Conservation (phyloP, 2,329 filamentous ascomycete species). For the Anisogramma anomala region DNA sequence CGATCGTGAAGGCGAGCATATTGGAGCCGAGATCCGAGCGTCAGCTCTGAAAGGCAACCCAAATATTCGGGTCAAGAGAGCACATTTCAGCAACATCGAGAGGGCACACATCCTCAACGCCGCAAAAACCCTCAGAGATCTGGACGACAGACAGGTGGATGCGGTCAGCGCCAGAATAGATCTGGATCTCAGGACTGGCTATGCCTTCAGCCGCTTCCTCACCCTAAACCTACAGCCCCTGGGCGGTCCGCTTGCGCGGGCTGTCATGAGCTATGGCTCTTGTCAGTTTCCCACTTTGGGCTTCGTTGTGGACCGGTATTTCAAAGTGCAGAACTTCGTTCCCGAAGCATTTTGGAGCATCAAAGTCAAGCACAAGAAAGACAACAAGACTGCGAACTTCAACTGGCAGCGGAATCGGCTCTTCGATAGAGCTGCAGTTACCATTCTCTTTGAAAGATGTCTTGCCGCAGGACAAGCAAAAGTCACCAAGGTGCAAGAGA, state of each 20-base stretch:
- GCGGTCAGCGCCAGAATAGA: constrained; percentile 86
- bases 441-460: constrained; percentile 78
- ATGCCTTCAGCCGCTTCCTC: constrained; percentile 81
- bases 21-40: constrained; percentile 79
- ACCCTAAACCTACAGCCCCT: constrained; percentile 66
- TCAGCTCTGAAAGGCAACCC: constrained; percentile 66
- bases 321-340: constrained; percentile 85
- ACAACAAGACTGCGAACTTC: constrained; percentile 71
- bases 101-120: constrained; percentile 79
- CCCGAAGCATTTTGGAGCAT: constrained; percentile 91
- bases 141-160: constrained; percentile 78
- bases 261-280: constrained; percentile 79
- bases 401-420: constrained; percentile 71
- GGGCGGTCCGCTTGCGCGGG: constrained; percentile 52
- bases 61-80: constrained; percentile 68
- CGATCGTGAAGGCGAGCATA: constrained; percentile 93
- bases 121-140: constrained; percentile 59
- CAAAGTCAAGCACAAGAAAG: constrained; percentile 66
- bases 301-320: constrained; percentile 93
- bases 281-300: constrained; percentile 96
- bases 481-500: constrained; percentile 77
- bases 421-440: constrained; percentile 74
- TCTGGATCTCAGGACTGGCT: constrained; percentile 83
- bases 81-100: constrained; percentile 93
- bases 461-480: constrained; percentile 63